Base-by-base conservation (phyloP, 495 filamentous ascomycete genomes). In the Platismatia glauca region DNA sequence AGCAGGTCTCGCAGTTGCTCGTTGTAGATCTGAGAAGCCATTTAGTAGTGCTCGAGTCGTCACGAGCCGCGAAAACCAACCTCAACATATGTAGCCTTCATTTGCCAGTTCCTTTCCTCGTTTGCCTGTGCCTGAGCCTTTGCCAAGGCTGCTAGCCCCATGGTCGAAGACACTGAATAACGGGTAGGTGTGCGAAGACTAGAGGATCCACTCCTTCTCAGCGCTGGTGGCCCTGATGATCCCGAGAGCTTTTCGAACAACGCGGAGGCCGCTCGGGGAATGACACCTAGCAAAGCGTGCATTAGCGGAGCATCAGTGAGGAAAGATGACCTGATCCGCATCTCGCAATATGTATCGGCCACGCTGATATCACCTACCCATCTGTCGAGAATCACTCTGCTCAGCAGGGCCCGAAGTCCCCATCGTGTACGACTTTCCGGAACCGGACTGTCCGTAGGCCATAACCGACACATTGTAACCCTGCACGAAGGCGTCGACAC, bases 401-500 rank as follows among this genome's bases (percentile, higher is more conserved):
- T 96, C 93, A 24, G 71, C 75, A 11, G 95, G 92, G 4, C 92
- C 90, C 4, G 94, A 89, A 2, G 94, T 99, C 46, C 94, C 94
- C 94, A 99, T 99, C 0, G 94, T 99, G 72, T 97, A 97, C 2
- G 94, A 99, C 76, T 99, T 99, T 69, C 94, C 94, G n/a, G 94
- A 91, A 43, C 94, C 94, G n/a, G 94, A 99, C 78, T 99, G 94
- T 67, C 94, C 94, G 69, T 99, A 99, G 46, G 94, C 94, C 65
- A 99, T 81, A 55, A 99, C 84, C 16, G 94, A 99, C 67, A 99
- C 94, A 86, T 99, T 99, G 80, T 97, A 99, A 44, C 94, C 94
- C 72, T 96, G 89, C 11, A 95, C 73, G 73, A 99, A 99, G 2
- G 91, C 91, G 72, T 80, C 83, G 61, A 96, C 87, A 70, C 91